Percentiles rank a stretch among this genome's conserved stretches.
phyloP scores from a whole-genome alignment of 441 rosid genomes.

The Cnidoscolus chayamansa region DNA sequence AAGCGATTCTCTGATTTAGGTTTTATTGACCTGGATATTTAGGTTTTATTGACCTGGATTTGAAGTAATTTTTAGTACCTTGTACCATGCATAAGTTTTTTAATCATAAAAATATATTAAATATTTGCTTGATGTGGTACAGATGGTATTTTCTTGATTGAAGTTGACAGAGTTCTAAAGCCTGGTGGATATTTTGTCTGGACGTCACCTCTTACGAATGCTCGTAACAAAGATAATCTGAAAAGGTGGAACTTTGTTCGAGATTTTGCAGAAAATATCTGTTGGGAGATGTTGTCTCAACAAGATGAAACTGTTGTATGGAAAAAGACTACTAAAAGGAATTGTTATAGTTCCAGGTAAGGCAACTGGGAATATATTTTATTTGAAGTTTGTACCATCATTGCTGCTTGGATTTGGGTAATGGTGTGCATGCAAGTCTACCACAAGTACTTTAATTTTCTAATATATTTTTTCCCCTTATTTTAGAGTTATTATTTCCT shows the following conservation, averaged over 20 bases:
- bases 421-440: neutral
- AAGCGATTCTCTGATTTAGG: neutral
- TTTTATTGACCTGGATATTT: neutral
- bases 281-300: conserved; percentile 87
- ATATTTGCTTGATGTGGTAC: conserved; percentile 24
- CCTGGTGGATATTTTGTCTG: conserved; percentile 95
- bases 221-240: conserved; percentile 59
- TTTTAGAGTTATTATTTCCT: neutral
- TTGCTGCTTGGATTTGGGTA: neutral
- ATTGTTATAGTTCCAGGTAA: conserved; percentile 77
- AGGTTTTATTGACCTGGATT: neutral
- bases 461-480: neutral
- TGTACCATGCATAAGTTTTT: neutral
- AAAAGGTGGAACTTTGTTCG: conserved; percentile 71
- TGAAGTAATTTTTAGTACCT: neutral
- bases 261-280: conserved; percentile 67
- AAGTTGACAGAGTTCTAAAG: conserved; percentile 75
- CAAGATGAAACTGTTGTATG: conserved; percentile 97
- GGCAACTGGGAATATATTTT: conserved; percentile 25
- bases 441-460: neutral
- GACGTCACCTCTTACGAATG: conserved; percentile 77
- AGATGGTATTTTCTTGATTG: conserved; percentile 80
- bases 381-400: neutral
- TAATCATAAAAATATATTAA: neutral
- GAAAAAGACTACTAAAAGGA: conserved; percentile 81